Conservation (phyloP, 1,139 yeast genomes). For the Candida anutae region DNA sequence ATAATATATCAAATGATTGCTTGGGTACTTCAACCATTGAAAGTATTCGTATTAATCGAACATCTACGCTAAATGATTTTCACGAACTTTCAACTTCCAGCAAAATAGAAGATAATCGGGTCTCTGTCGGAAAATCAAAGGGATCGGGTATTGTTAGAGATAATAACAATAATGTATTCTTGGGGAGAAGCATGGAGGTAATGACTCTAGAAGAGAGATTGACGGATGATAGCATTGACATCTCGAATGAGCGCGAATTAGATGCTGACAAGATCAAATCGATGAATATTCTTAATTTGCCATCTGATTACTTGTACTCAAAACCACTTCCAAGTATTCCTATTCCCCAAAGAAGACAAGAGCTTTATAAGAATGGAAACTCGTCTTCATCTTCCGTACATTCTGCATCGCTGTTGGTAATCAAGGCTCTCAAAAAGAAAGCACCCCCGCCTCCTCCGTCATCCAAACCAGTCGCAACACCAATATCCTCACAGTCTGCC, state of each 20-base stretch:
- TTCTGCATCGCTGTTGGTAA: slow-evolving; percentile 15
- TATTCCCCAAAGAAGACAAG: slow-evolving; percentile 4
- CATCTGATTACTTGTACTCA: slow-evolving; percentile 23
- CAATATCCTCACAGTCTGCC: no score
- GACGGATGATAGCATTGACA: no score
- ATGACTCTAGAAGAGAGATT: no score
- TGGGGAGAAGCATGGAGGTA: slow-evolving; percentile 4
- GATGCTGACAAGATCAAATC: not conserved
- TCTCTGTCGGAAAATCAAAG: no score
- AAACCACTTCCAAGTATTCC: slow-evolving; percentile 10
- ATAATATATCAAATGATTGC: slow-evolving; percentile 3
- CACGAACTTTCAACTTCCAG: slow-evolving; percentile 24
- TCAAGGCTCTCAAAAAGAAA: slow-evolving; percentile 25
- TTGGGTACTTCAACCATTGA: slow-evolving; percentile 4
- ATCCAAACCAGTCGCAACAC: slow-evolving; percentile 1
- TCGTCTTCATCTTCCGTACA: slow-evolving; percentile 12
- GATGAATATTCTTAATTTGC: slow-evolving; percentile 21
- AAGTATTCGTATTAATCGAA: slow-evolving; percentile 9
- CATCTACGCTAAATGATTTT: slow-evolving; percentile 30
- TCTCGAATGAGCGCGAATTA: not conserved
- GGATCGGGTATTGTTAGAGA: slow-evolving; percentile 5
- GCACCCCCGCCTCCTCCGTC: slow-evolving; percentile 39
- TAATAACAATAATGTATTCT: slow-evolving; percentile 13
- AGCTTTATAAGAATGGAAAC: slow-evolving; percentile 4
- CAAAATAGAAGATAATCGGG: slow-evolving; percentile 2